Evolutionary conservation across 208 protist species (phyloP), one percentile per base, ranked within the genome.

Genomic region (Balamuthia mandrillaris): DNA sequence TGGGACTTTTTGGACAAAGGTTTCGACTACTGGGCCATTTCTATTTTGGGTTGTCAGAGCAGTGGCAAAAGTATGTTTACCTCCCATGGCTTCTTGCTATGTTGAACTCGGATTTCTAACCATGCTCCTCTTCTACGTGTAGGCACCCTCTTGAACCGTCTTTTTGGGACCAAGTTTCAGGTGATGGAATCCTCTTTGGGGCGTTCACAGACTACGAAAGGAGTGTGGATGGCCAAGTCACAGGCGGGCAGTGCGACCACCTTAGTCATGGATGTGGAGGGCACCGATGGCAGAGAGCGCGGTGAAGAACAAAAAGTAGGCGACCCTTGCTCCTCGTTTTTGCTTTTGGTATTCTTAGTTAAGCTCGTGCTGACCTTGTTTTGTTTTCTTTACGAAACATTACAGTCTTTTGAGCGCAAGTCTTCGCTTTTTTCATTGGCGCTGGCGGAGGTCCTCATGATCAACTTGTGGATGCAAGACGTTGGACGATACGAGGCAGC

Each of bases 401-500:
- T 7, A 10, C 39, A 85, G 70, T 94, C 90, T 63, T 98, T 98
- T 87, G 97, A 99, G 89, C 94, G 96, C 45, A 97, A 98, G 86
- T 94, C 96, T 21, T 96, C 96, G 10, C 94, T 99, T 37, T 99
- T 99, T 89, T 96, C 96, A 7, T 90, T 99, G 21, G 96, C 96
- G 44, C 79, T 98, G 14, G 94, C 96, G 0, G 96, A 98, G 81
- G 96, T 97, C 7, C 93, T 99, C 27, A 95, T 99, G 31, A 94
- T 99, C 56, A 99, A 99, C 86, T 96, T 99, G 96, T 99, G 96
- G 96, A 83, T 93, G 16, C 91, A 97, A 24, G 97, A 99, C 84
- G 94, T 99, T 42, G 97, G 97, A 41, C 94, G 97, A 66, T 97
- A 95, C 81, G 94, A 96, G 75, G 97, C 95, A 10, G 93, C 97